Evolutionary conservation across 345 rosid species (phyloP).

Genomic region (Cardiospermum halicacabum): DNA sequence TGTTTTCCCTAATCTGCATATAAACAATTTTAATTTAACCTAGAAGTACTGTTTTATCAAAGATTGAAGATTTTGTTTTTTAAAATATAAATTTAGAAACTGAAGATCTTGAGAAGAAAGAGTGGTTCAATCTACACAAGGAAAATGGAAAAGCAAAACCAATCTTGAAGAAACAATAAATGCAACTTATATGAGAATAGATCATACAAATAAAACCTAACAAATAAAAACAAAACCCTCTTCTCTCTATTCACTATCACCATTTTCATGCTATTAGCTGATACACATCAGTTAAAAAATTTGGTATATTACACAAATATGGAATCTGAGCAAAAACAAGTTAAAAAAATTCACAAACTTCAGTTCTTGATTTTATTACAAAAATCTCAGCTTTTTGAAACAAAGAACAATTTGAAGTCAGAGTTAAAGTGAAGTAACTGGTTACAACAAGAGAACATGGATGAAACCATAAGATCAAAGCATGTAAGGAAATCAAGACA

Average conservation of each 20-base stretch:
- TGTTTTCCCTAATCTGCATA: conserved; percentile 52
- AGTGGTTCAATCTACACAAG: too few relatives aligned
- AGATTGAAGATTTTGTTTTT: too few relatives aligned
- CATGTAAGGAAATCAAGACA: conserved; percentile 20
- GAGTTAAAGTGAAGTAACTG: too few relatives aligned
- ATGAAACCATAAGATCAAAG: conserved; percentile 34
- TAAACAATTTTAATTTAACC: too few relatives aligned
- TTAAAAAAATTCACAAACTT: not conserved
- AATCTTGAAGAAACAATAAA: not conserved
- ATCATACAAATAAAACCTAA: not conserved
- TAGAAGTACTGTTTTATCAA: too few relatives aligned
- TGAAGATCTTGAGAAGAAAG: too few relatives aligned
- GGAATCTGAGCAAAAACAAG: too few relatives aligned
- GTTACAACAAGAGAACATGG: not conserved
- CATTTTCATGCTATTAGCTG: not conserved
- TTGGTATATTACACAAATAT: too few relatives aligned
- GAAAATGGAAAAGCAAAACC: not conserved
- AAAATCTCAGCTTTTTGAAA: not conserved
- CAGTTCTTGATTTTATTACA: not conserved
- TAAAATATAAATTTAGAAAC: too few relatives aligned
- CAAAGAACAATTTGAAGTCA: too few relatives aligned
- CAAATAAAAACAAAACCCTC: too few relatives aligned
- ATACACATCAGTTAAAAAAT: too few relatives aligned
- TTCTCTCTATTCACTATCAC: not conserved
- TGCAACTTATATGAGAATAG: not conserved